Base-by-base conservation (phyloP, 192 early-diverging fungal species). In the Anaeromyces robustus region DNA sequence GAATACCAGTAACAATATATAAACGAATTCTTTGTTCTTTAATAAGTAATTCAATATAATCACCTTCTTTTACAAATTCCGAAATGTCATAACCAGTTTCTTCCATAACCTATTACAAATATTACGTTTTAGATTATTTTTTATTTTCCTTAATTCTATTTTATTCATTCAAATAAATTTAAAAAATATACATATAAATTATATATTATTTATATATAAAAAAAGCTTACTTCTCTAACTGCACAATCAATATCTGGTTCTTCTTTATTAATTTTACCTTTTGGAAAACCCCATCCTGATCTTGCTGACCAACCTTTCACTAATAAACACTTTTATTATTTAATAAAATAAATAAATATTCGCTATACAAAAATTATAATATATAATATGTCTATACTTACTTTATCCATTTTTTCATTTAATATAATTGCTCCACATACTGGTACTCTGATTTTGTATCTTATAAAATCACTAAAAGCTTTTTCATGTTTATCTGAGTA, bases 231-330 rank as follows among this genome's bases (percentile, higher is more conserved):
- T 86, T 99, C 97, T 79, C 97, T 92, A 81, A 94, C 89, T 18
- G 97, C 96, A 84, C 97, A 99, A 19, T 86, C 87, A 77, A 89
- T 87, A 83, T 96, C 93, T 26, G 90, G 90, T 85, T 99, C 97
- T 83, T 94, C 95, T 86, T 98, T 93, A 85, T 99, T 99, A 86
- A 99, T 99, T 82, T 99, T 99, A 29, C 97, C 97, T 32, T 96
- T 96, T 30, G 97, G 97, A 82, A 98, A 99, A n/a, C 96, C 96
- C 97, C 97, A 99, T 59, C 92, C 92, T 32, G 95, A 90, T 78
- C 89, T 90, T 52, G 92, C 89, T 79, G 92, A 93, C 95, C 95
- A 98, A 26, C 97, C 97, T 83, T 95, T 93, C 30, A 99, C 97
- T 77, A 99, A 87, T 79, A 99, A 84, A 80, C 91, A 92, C 87